A percentile compares a stretch with the other conserved stretches of the same genome.
phyloP scores from a whole-genome alignment of 345 rosid species.

The Hibiscus tridactylites region DNA sequence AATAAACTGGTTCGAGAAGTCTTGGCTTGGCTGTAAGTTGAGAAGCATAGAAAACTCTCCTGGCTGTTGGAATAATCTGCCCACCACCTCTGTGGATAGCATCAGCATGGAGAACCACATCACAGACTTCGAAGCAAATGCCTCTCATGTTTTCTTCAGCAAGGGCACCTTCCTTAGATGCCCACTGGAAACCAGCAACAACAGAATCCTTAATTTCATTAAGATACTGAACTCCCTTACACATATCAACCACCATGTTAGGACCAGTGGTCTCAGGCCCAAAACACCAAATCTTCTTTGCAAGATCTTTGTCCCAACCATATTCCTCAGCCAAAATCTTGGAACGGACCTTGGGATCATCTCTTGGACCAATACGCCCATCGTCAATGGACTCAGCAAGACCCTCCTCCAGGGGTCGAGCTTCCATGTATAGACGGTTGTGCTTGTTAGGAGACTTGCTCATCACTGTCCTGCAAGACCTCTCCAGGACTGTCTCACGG shows the following conservation, averaged over 20 bases:
- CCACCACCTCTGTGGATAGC: conserved; percentile 56
- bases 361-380: conserved; percentile 44
- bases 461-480: conserved; percentile 38
- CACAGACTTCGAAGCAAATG: conserved; percentile 46
- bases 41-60: conserved; percentile 48
- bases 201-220: conserved; percentile 56
- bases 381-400: conserved; percentile 52
- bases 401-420: conserved; percentile 42
- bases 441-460: conserved; percentile 55
- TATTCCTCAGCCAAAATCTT: conserved; percentile 42
- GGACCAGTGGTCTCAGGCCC: conserved; percentile 59
- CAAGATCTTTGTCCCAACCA: conserved; percentile 52
- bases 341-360: conserved; percentile 39
- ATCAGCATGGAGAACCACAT: conserved; percentile 48
- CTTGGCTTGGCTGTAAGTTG: conserved; percentile 50
- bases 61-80: conserved; percentile 47
- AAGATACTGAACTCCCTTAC: conserved; percentile 51
- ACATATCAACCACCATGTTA: conserved; percentile 48
- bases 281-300: conserved; percentile 53
- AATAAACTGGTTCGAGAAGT: conserved; percentile 39
- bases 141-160: conserved; percentile 57
- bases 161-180: conserved; percentile 42
- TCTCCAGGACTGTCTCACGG: conserved; percentile 51
- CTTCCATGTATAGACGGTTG: conserved; percentile 56
- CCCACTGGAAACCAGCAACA: conserved; percentile 59